Percentiles rank a stretch among this genome's conserved stretches.
Evolutionary conservation across 2,329 filamentous ascomycete genomes (phyloP).

Genomic region (Akanthomyces uredinophilus): DNA sequence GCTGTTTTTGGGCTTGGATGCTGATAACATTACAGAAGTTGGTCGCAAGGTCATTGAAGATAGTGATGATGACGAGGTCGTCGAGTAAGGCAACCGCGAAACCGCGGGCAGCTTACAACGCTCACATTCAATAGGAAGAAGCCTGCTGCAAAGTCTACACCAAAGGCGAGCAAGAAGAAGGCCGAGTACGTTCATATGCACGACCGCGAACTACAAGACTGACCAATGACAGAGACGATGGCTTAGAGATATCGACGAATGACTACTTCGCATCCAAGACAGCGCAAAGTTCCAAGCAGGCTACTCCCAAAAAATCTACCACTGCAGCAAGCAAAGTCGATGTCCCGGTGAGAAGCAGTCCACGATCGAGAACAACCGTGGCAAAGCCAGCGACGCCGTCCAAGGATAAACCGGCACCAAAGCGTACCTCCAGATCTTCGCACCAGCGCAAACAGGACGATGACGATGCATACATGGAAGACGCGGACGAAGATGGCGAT

Average conservation of each 20-base stretch:
- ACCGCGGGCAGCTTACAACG: too few relatives aligned
- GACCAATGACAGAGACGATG: conserved; percentile 33
- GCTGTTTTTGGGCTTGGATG: not conserved
- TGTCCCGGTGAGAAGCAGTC: conserved; percentile 47
- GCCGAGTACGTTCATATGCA: conserved; percentile 35
- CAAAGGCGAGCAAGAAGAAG: conserved; percentile 53
- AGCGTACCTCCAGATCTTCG: conserved; percentile 36
- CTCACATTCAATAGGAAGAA: conserved; percentile 47
- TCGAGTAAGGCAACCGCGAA: conserved; percentile 38
- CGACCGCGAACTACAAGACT: conserved; percentile 7
- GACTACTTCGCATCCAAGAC: conserved; percentile 51
- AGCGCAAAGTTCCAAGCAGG: conserved; percentile 36
- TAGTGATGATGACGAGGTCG: conserved; percentile 67
- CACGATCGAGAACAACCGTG: conserved; percentile 37
- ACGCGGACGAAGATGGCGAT: conserved; percentile 65
- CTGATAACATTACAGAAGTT: conserved; percentile 30
- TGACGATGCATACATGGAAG: conserved; percentile 56
- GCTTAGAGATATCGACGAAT: conserved; percentile 49
- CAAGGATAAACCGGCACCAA: conserved; percentile 30
- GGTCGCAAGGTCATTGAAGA: conserved; percentile 72
- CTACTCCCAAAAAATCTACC: conserved; percentile 31
- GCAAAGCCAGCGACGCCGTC: conserved; percentile 24
- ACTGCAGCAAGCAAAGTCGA: conserved; percentile 36
- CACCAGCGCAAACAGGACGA: conserved; percentile 40
- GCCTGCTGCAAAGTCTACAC: conserved; percentile 41